Conservation (phyloP, 2,329 filamentous ascomycete genomes). For the Colletotrichum sp. region DNA sequence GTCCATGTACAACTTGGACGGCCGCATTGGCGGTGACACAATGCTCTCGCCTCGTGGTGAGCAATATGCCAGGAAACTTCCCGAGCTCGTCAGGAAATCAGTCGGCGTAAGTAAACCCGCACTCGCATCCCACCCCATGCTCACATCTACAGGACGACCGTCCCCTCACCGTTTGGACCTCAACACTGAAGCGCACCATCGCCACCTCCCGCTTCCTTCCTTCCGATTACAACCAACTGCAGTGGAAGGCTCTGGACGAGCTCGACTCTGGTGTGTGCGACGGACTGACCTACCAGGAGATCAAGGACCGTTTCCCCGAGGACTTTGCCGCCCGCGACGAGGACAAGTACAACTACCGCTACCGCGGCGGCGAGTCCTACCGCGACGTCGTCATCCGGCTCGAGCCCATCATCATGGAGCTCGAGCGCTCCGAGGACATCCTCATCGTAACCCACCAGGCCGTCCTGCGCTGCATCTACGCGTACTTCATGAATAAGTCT, state of each 20-base stretch:
- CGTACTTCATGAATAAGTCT: slow-evolving; percentile 97
- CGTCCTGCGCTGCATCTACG: slow-evolving; percentile 94
- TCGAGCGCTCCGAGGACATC: slow-evolving; percentile 95
- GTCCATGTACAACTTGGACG: slow-evolving; percentile 88
- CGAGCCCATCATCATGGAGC: slow-evolving; percentile 99
- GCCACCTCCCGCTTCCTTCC: slow-evolving; percentile 87
- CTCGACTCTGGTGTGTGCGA: slow-evolving; percentile 97
- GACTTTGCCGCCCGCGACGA: slow-evolving; percentile 96
- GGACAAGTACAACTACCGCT: slow-evolving; percentile 99
- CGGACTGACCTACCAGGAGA: slow-evolving; percentile 93
- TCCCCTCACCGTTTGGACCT: slow-evolving; percentile 67
- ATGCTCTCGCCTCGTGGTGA: slow-evolving; percentile 85
- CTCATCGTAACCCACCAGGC: slow-evolving; percentile 98
- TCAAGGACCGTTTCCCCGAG: slow-evolving; percentile 88
- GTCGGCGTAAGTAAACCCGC: slow-evolving; percentile 70
- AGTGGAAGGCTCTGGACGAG: slow-evolving; percentile 98
- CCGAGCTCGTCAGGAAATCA: slow-evolving; percentile 82
- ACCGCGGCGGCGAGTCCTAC: slow-evolving; percentile 93
- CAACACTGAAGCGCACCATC: slow-evolving; percentile 79
- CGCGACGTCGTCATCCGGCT: slow-evolving; percentile 97
- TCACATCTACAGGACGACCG: slow-evolving; percentile 56
- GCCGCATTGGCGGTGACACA: slow-evolving; percentile 92
- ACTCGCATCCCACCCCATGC: not conserved
- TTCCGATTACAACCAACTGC: slow-evolving; percentile 85
- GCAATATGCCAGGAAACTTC: slow-evolving; percentile 84